Conservation (phyloP, 2,329 filamentous ascomycete species). For the Trichoderma sp. region DNA sequence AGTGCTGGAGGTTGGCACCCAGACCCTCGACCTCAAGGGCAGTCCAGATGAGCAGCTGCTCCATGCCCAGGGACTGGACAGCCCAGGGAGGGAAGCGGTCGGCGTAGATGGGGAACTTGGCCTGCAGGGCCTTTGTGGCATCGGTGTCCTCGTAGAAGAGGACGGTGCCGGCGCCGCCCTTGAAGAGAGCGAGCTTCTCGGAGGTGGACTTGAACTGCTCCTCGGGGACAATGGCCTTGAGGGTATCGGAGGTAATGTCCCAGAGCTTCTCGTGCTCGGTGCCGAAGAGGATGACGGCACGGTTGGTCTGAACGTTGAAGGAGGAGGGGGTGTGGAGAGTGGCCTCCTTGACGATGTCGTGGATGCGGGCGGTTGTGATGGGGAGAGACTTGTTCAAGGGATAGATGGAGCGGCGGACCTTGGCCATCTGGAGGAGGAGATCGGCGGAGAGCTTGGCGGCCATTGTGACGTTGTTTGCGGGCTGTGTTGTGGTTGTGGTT, state of each 20-base stretch:
- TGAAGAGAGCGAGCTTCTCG: slow-evolving; percentile 54
- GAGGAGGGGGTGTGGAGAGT: slow-evolving; percentile 70
- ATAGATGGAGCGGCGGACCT: slow-evolving; percentile 68
- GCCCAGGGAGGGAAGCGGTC: slow-evolving; percentile 78
- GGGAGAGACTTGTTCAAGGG: slow-evolving; percentile 61
- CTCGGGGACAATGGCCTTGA: slow-evolving; percentile 56
- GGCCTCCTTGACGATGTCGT: slow-evolving; percentile 61
- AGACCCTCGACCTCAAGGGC: slow-evolving; percentile 80
- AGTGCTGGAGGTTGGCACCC: slow-evolving; percentile 88
- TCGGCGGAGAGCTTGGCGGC: slow-evolving; percentile 43
- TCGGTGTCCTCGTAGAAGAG: slow-evolving; percentile 83
- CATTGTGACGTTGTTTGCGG: slow-evolving; percentile 40
- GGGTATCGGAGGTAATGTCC: slow-evolving; percentile 61
- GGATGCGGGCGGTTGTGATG: slow-evolving; percentile 50
- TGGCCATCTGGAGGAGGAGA: slow-evolving; percentile 61
- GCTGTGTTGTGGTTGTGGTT: slow-evolving; percentile 2
- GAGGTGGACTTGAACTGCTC: slow-evolving; percentile 57
- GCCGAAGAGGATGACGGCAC: slow-evolving; percentile 73
- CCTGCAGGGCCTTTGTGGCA: slow-evolving; percentile 62
- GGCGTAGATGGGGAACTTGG: slow-evolving; percentile 68
- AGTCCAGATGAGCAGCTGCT: slow-evolving; percentile 75
- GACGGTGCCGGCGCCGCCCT: slow-evolving; percentile 72
- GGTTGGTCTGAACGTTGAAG: slow-evolving; percentile 87
- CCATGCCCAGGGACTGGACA: slow-evolving; percentile 73
- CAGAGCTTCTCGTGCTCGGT: slow-evolving; percentile 85